Conservation (phyloP, 768 basidiomycete genomes). For the Chalciporus piperatus region DNA sequence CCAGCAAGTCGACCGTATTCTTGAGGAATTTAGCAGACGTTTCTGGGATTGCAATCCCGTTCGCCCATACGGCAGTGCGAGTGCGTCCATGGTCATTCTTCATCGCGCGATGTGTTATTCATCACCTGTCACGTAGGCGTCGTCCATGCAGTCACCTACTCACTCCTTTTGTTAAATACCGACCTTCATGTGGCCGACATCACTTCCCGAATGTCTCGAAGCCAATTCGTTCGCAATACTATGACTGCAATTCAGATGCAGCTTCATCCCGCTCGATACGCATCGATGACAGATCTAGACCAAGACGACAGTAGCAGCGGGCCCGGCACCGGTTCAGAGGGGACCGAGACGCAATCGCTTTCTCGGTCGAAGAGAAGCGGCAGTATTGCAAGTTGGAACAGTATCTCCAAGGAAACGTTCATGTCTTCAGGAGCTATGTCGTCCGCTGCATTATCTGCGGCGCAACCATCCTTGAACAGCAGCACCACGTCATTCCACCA, state of each 20-base stretch:
- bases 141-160: slow-evolving; percentile 94
- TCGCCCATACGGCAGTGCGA: slow-evolving; percentile 77
- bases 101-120: background rate
- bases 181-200: slow-evolving; percentile 96
- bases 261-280: slow-evolving; percentile 51
- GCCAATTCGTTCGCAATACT: slow-evolving; percentile 91
- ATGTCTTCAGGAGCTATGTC: slow-evolving; percentile 38
- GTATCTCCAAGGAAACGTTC: slow-evolving; percentile 62
- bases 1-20: slow-evolving; percentile 95
- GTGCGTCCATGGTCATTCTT: slow-evolving; percentile 43
- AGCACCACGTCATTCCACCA: slow-evolving; percentile 65
- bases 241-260: slow-evolving; percentile 82
- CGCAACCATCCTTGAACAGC: slow-evolving; percentile 47
- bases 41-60: slow-evolving; percentile 91
- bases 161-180: slow-evolving; percentile 91
- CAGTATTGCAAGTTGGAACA: slow-evolving; percentile 84
- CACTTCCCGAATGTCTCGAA: slow-evolving; percentile 82
- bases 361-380: slow-evolving; percentile 72
- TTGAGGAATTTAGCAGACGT: slow-evolving; percentile 85
- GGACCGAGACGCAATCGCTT: slow-evolving; percentile 44
- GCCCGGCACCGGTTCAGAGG: slow-evolving; percentile 54
- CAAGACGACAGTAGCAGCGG: slow-evolving; percentile 66
- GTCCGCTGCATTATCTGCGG: slow-evolving; percentile 31
- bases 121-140: slow-evolving; percentile 51
- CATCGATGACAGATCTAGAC: slow-evolving; percentile 61